phyloP scores from a whole-genome alignment of 805 yeast genomes.

The Ascoidea tarda region DNA sequence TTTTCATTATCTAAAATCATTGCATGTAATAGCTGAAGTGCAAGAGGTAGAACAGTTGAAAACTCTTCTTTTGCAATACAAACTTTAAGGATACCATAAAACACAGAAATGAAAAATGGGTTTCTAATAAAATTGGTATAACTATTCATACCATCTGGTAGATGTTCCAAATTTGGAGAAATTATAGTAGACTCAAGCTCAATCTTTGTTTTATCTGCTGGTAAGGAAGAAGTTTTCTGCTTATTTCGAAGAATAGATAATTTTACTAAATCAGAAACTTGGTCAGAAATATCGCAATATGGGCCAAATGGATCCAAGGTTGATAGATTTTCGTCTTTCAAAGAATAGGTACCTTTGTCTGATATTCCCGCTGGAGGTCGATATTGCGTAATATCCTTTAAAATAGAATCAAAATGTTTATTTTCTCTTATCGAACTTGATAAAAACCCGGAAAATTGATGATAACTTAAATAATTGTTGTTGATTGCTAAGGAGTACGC shows the following conservation, averaged over 20 bases:
- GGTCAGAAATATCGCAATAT: constrained; percentile 14
- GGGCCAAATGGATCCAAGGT: constrained; percentile 45
- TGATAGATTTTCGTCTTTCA: constrained; percentile 31
- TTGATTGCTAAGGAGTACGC: background rate
- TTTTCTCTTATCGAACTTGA: background rate
- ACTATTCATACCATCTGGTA: constrained; percentile 10
- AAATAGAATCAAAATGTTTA: constrained; percentile 16
- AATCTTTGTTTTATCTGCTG: constrained; percentile 11
- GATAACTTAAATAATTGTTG: background rate
- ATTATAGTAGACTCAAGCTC: constrained; percentile 5
- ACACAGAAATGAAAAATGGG: constrained; percentile 12
- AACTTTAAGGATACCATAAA: background rate
- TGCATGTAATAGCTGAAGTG: constrained; percentile 62
- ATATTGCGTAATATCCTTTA: constrained; percentile 46
- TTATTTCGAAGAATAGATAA: constrained; percentile 6
- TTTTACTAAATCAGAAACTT: constrained; percentile 11
- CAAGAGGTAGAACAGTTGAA: constrained; percentile 40
- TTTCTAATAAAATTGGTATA: constrained; percentile 11
- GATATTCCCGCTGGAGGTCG: constrained; percentile 52
- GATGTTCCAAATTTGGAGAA: constrained; percentile 3
- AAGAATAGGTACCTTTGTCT: constrained; percentile 53
- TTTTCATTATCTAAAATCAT: constrained; percentile 36
- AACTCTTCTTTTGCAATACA: constrained; percentile 17
- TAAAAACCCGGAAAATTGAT: background rate
- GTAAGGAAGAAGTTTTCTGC: background rate